These are phyloP conservation scores for Bipolaris victoriae DNA, from an alignment of 2,329 filamentous ascomycete genomes.

Conservation along the genomic window DNA sequence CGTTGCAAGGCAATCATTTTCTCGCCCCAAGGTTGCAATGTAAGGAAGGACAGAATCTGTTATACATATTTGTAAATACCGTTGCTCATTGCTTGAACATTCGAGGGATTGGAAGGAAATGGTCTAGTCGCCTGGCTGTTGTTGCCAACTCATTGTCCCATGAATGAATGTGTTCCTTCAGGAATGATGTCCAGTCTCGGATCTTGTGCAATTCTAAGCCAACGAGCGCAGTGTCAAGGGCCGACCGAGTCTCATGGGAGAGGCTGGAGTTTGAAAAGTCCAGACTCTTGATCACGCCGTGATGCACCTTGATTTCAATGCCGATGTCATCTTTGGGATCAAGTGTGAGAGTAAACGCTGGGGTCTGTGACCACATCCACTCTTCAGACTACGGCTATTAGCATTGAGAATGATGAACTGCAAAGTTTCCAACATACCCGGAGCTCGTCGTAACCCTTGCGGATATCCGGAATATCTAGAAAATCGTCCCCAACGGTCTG, in stretches of 20 bases:
- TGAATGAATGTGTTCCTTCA: slow-evolving; percentile 22
- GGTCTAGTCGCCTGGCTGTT: slow-evolving; percentile 28
- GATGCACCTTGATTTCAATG: slow-evolving; percentile 52
- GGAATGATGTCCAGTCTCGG: slow-evolving; percentile 45
- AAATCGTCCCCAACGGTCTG: slow-evolving; percentile 61
- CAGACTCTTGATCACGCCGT: slow-evolving; percentile 61
- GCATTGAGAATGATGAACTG: slow-evolving; percentile 7
- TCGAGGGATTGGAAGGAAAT: slow-evolving; percentile 31
- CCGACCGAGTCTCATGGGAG: slow-evolving; percentile 16
- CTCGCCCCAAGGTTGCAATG: no score
- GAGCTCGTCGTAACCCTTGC: slow-evolving; percentile 67
- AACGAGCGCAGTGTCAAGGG: slow-evolving; percentile 28
- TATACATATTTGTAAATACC: neutral
- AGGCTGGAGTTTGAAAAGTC: slow-evolving; percentile 39
- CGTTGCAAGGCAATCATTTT: no score
- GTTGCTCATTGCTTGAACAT: slow-evolving; percentile 13
- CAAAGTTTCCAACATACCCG: slow-evolving; percentile 53
- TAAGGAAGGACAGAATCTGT: neutral
- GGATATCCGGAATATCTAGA: slow-evolving; percentile 61
- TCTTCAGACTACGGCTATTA: slow-evolving; percentile 61
- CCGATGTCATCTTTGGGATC: slow-evolving; percentile 56
- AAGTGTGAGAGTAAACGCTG: slow-evolving; percentile 71
- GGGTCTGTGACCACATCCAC: slow-evolving; percentile 88
- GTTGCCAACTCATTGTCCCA: slow-evolving; percentile 21
- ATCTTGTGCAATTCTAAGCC: slow-evolving; percentile 59